These are phyloP conservation scores for Petasospora fabianii DNA, from an alignment of 1,139 yeast species.

Conservation along the genomic window DNA sequence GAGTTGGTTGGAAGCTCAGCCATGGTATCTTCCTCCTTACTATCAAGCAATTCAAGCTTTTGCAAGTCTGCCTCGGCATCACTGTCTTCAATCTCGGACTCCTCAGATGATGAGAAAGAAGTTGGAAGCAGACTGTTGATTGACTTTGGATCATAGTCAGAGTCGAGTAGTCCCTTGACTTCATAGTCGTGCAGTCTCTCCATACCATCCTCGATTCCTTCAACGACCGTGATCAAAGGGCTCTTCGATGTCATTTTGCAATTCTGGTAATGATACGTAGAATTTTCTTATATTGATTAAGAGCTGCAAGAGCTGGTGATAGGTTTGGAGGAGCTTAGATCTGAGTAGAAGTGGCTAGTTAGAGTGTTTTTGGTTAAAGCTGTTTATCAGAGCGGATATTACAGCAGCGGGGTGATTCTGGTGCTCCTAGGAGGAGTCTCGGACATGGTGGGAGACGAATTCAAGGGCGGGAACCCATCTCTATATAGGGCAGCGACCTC, in stretches of 20 bases:
- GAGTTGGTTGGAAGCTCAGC: conserved; percentile 11
- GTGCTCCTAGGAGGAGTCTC: too few species aligned
- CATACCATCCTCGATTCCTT: conserved; percentile 10
- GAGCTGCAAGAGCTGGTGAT: too few species aligned
- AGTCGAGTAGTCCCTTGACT: conserved; percentile 7
- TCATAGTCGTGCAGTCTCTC: conserved; percentile 17
- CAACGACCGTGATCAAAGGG: conserved; percentile 17
- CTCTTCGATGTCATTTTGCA: conserved; percentile 16
- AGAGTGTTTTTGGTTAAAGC: too few species aligned
- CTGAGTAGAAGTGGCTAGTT: too few species aligned
- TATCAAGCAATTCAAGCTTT: conserved; percentile 19
- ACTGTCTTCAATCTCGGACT: conserved; percentile 27
- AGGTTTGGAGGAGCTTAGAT: neutral
- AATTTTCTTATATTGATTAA: too few species aligned
- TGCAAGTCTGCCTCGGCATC: conserved; percentile 24
- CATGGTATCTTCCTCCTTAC: conserved; percentile 3
- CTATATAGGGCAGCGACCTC: too few species aligned
- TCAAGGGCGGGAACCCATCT: too few species aligned
- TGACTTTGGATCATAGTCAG: conserved; percentile 16
- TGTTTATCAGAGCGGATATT: too few species aligned
- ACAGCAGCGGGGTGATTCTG: too few species aligned
- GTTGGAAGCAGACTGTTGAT: conserved; percentile 17
- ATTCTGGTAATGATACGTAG: too few species aligned
- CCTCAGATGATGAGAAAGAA: conserved; percentile 24
- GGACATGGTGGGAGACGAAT: too few species aligned